Percentiles rank a stretch among this genome's conserved stretches.
Conservation (phyloP, 2,329 filamentous ascomycete genomes). For the Gliomastix tumulicola region DNA sequence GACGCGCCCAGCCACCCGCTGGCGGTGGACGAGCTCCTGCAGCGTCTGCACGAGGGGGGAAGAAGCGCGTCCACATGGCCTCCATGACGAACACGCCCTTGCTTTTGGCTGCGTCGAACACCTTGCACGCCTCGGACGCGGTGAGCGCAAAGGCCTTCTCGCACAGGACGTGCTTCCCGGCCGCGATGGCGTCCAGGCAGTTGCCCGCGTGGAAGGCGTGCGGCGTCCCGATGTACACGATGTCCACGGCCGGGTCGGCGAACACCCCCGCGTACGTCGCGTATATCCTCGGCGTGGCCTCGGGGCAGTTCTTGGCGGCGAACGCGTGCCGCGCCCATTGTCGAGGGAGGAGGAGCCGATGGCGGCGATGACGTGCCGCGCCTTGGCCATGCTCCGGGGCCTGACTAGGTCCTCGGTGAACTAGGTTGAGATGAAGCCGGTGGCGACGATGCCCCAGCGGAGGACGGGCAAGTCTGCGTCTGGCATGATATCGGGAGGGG, state of each 20-base stretch:
- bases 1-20: constrained; percentile 29
- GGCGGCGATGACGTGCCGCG: constrained; percentile 31
- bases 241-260: constrained; percentile 30
- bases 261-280: constrained; percentile 31
- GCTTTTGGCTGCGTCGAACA: constrained; percentile 27
- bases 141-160: constrained; percentile 38
- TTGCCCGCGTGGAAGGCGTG: constrained; percentile 35
- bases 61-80: constrained; percentile 38
- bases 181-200: constrained; percentile 31
- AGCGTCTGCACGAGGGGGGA: constrained; percentile 26
- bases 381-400: constrained; percentile 21
- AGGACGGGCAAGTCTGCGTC: too few relatives aligned
- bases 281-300: constrained; percentile 22
- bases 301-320: constrained; percentile 19
- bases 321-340: constrained; percentile 27
- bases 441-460: constrained; percentile 25
- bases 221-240: constrained; percentile 37
- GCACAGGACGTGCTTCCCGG: constrained; percentile 35
- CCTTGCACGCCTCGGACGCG: constrained; percentile 26
- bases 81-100: constrained; percentile 36
- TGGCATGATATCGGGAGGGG: too few relatives aligned
- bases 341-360: constrained; percentile 29
- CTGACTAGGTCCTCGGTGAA: constrained; percentile 32
- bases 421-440: constrained; percentile 20
- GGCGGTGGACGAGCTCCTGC: constrained; percentile 24